Evolutionary conservation across 2,329 filamentous ascomycete species (phyloP).

Genomic region (Scytalidium lignicola): DNA sequence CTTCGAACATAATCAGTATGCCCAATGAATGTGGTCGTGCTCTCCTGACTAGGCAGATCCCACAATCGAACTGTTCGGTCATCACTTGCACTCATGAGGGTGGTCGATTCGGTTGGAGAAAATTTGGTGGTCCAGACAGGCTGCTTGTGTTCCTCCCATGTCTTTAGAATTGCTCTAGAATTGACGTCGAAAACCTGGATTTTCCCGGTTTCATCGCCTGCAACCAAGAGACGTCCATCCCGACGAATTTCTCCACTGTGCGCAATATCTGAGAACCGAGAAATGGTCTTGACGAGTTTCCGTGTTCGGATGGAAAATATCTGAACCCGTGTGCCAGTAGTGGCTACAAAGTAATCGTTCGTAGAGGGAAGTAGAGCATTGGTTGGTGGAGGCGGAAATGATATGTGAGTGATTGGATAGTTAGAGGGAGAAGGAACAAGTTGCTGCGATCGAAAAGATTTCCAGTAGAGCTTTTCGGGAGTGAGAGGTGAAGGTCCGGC

Average conservation of each 20-base stretch:
- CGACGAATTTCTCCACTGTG: slow-evolving; percentile 83
- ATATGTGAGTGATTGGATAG: slow-evolving; percentile 87
- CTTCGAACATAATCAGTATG: slow-evolving; percentile 90
- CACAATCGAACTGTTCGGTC: slow-evolving; percentile 90
- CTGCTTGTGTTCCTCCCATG: slow-evolving; percentile 91
- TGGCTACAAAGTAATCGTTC: slow-evolving; percentile 81
- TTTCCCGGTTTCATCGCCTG: slow-evolving; percentile 84
- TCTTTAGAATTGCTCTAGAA: slow-evolving; percentile 87
- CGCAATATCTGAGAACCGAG: slow-evolving; percentile 86
- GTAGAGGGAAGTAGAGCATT: slow-evolving; percentile 38
- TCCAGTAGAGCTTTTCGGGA: slow-evolving; percentile 94
- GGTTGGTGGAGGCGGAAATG: slow-evolving; percentile 51
- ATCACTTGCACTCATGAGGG: slow-evolving; percentile 83
- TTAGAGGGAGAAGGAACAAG: slow-evolving; percentile 87
- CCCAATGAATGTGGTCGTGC: slow-evolving; percentile 73
- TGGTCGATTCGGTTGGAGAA: slow-evolving; percentile 82
- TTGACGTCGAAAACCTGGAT: slow-evolving; percentile 94
- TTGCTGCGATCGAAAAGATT: slow-evolving; percentile 85
- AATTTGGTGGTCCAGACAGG: slow-evolving; percentile 90
- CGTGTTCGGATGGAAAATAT: slow-evolving; percentile 89
- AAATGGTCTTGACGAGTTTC: slow-evolving; percentile 90
- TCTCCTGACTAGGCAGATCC: slow-evolving; percentile 80
- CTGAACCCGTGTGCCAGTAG: slow-evolving; percentile 89
- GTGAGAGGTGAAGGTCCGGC: slow-evolving; percentile 78
- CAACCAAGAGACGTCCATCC: slow-evolving; percentile 84